A percentile compares a stretch with the other conserved stretches of the same genome.
Conservation (phyloP, 2,329 filamentous ascomycete genomes). For the Xylaria sp. region DNA sequence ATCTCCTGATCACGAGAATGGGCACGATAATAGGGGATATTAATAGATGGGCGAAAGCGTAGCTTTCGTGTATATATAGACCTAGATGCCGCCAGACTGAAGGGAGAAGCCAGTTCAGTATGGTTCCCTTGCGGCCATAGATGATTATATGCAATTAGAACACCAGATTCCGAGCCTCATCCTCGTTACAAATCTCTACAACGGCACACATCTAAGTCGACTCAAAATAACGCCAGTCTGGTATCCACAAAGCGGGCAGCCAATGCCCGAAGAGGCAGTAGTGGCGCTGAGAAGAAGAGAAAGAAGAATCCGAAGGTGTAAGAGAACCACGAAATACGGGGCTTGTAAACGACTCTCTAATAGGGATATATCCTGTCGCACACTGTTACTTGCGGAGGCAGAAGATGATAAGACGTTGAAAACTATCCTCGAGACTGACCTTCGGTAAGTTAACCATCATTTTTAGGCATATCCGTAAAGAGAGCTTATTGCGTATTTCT, state of each 20-base stretch:
- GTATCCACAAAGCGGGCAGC: background rate
- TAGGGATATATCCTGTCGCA: background rate
- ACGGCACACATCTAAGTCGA: background rate
- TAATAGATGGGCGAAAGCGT: too few relatives aligned
- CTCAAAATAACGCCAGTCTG: background rate
- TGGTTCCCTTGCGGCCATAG: too few relatives aligned
- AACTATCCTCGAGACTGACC: background rate
- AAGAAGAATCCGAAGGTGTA: background rate
- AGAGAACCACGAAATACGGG: background rate
- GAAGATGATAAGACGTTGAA: background rate
- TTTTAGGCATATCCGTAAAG: background rate
- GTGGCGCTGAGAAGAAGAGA: background rate
- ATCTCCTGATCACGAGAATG: too few relatives aligned
- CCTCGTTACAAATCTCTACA: too few relatives aligned
- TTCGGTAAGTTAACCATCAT: background rate
- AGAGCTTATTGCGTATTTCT: background rate
- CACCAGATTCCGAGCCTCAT: too few relatives aligned
- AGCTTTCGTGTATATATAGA: too few relatives aligned
- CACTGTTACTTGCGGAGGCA: background rate
- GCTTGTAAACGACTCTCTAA: background rate
- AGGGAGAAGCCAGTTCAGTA: too few relatives aligned
- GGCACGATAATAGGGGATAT: too few relatives aligned
- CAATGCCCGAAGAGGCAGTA: background rate
- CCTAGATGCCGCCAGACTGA: too few relatives aligned
- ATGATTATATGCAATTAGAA: too few relatives aligned